Evolutionary conservation across 108 stramenopile genomes (phyloP).

Genomic region (Chaetoceros muelleri): DNA sequence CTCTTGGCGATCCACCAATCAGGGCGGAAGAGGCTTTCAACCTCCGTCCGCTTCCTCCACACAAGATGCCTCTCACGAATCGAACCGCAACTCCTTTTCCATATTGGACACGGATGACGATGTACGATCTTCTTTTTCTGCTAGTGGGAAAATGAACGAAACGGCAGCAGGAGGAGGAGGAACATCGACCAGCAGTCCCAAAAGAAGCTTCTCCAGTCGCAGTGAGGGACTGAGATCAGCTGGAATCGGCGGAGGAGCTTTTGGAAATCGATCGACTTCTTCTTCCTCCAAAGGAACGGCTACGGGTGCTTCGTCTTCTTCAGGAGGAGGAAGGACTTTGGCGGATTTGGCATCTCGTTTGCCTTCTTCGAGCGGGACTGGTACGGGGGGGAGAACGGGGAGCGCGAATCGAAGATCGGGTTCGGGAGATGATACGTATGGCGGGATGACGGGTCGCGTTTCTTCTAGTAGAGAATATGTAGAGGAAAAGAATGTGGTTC

Average conservation of each 20-base stretch:
- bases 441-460: neutral
- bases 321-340: neutral
- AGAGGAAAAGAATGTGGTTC: slow-evolving; percentile 36
- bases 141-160: too few species aligned
- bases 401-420: neutral
- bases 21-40: neutral
- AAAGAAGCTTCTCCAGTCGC: neutral
- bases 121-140: neutral
- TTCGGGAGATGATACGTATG: too few species aligned
- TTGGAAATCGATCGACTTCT: too few species aligned
- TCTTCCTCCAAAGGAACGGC: too few species aligned
- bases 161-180: too few species aligned
- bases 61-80: too few species aligned
- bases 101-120: neutral
- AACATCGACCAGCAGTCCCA: neutral
- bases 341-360: neutral
- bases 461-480: neutral
- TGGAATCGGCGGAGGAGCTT: neutral
- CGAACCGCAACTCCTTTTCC: neutral
- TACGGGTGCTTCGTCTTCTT: too few species aligned
- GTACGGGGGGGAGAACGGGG: neutral
- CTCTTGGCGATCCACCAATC: neutral
- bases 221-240: neutral
- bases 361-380: neutral
- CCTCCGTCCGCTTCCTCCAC: neutral